These are phyloP conservation scores for Fusarium dimerum DNA, from an alignment of 2,329 filamentous ascomycete species.

Conservation along the genomic window DNA sequence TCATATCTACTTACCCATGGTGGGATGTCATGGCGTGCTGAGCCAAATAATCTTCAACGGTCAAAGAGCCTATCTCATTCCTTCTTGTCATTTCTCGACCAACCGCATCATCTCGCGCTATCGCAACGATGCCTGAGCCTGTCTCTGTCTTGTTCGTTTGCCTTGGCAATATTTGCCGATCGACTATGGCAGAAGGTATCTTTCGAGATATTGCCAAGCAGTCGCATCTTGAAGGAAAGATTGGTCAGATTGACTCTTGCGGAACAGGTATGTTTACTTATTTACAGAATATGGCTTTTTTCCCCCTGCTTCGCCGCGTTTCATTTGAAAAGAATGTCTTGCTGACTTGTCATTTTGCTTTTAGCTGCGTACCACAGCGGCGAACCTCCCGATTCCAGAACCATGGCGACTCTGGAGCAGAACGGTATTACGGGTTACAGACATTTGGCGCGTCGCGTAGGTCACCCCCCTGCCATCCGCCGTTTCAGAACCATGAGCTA, in stretches of 20 bases:
- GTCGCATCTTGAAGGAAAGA: constrained; percentile 57
- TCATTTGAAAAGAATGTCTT: background rate
- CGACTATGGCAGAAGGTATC: constrained; percentile 94
- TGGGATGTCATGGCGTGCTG: constrained; percentile 26
- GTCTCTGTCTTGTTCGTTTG: constrained; percentile 91
- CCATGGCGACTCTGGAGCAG: constrained; percentile 72
- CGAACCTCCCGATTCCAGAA: constrained; percentile 76
- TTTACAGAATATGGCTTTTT: too few species aligned
- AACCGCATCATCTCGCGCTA: background rate
- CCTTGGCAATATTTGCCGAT: constrained; percentile 92
- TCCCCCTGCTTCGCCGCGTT: background rate
- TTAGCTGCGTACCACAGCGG: constrained; percentile 79
- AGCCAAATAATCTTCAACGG: too few species aligned
- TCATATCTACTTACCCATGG: constrained; percentile 21
- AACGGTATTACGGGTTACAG: constrained; percentile 77
- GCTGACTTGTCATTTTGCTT: constrained; percentile 6
- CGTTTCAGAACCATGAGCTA: background rate
- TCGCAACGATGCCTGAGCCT: constrained; percentile 39
- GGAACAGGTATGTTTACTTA: constrained; percentile 63
- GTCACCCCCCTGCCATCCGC: constrained; percentile 11
- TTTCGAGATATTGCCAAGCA: constrained; percentile 73
- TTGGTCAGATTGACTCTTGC: constrained; percentile 79
- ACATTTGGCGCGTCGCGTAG: constrained; percentile 75
- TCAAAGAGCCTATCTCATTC: too few species aligned
- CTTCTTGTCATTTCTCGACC: background rate